phyloP scores from a whole-genome alignment of 139 green algal species.

The Penium margaritaceum region DNA sequence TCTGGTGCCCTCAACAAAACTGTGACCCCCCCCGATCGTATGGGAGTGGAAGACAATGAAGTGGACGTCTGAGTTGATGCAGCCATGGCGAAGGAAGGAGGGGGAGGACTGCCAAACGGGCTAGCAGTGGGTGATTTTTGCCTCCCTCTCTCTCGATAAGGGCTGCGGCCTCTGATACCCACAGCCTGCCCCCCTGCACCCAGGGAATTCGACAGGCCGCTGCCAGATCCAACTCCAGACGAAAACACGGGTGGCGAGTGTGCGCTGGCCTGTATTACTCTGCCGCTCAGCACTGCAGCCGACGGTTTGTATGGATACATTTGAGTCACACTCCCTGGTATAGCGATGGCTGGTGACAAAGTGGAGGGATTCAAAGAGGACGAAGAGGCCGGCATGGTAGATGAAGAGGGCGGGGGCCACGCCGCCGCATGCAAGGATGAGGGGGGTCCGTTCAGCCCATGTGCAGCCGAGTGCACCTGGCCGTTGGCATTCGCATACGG shows the following conservation, averaged over 20 bases:
- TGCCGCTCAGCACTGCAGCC: constrained; percentile 38
- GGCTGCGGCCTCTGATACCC: not conserved
- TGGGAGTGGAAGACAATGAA: no score
- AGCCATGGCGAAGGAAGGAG: not conserved
- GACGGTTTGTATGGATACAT: constrained; percentile 31
- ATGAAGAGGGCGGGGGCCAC: not conserved
- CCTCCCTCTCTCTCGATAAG: no score
- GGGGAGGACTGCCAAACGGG: no score
- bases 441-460: not conserved
- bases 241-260: constrained; percentile 36
- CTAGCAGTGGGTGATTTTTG: no score
- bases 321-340: not conserved
- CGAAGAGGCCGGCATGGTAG: not conserved
- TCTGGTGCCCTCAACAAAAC: no score
- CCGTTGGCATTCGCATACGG: not conserved
- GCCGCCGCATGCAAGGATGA: not conserved
- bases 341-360: not conserved
- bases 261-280: constrained; percentile 40
- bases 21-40: no score
- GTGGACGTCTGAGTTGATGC: no score
- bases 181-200: not conserved
- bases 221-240: not conserved
- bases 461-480: not conserved
- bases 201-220: not conserved
- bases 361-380: not conserved